Percentiles rank a stretch among this genome's conserved stretches.
These are phyloP conservation scores for Phytophthora aleatoria DNA, from an alignment of 352 stramenopile genomes.

Conservation along the genomic window DNA sequence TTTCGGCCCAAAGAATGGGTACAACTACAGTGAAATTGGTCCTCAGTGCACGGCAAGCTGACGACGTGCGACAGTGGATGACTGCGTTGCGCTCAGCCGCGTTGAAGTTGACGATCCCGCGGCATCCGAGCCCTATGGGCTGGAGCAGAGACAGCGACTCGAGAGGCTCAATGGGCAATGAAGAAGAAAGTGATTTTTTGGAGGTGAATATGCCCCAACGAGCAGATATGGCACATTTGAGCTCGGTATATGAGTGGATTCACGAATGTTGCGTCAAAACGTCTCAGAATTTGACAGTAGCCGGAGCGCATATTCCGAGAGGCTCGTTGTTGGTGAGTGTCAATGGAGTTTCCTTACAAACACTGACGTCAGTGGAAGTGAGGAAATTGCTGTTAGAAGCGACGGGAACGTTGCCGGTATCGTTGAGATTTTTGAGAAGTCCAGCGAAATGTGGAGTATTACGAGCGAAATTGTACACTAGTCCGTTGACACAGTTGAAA, in stretches of 20 bases:
- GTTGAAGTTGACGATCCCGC: slow-evolving; percentile 16
- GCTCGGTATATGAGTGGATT: slow-evolving; percentile 60
- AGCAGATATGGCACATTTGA: slow-evolving; percentile 45
- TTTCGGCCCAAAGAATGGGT: not conserved
- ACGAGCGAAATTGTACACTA: slow-evolving; percentile 55
- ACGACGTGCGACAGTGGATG: slow-evolving; percentile 58
- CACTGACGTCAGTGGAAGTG: slow-evolving; percentile 50
- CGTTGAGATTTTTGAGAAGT: slow-evolving; percentile 54
- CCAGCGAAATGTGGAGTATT: slow-evolving; percentile 55
- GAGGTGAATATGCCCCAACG: slow-evolving; percentile 37
- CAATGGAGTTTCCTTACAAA: slow-evolving; percentile 69
- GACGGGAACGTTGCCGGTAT: slow-evolving; percentile 38
- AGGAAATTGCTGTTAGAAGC: slow-evolving; percentile 46
- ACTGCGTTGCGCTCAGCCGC: slow-evolving; percentile 33
- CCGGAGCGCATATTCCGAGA: slow-evolving; percentile 36
- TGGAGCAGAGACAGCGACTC: slow-evolving; percentile 24
- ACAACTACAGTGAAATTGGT: slow-evolving; percentile 32
- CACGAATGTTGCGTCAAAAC: slow-evolving; percentile 58
- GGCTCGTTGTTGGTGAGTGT: slow-evolving; percentile 66
- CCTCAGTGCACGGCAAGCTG: slow-evolving; percentile 50
- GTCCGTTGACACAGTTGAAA: slow-evolving; percentile 62
- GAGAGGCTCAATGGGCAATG: not conserved
- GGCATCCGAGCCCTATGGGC: slow-evolving; percentile 12
- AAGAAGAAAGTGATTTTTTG: slow-evolving; percentile 39
- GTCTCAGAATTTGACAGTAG: slow-evolving; percentile 42